A percentile compares a stretch with the other conserved stretches of the same genome.
Evolutionary conservation across 352 stramenopile genomes (phyloP).

Genomic region (Peronospora belbahrii): DNA sequence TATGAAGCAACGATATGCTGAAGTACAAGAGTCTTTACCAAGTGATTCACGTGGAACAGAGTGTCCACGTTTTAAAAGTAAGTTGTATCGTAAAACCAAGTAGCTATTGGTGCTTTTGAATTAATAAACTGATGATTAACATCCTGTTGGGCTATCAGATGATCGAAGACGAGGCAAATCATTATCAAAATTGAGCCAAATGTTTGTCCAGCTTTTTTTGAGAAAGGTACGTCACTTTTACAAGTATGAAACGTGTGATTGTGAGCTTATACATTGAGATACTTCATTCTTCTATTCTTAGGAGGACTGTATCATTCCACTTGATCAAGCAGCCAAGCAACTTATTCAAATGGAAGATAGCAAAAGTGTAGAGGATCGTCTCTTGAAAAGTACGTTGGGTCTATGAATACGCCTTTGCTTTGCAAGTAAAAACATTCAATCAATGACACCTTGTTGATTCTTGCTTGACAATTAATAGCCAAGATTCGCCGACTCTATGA

Average conservation of each 20-base stretch:
- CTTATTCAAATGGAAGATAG: slow-evolving; percentile 86
- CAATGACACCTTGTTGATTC: no score
- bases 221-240: slow-evolving; percentile 41
- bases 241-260: no score
- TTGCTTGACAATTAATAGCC: slow-evolving; percentile 39
- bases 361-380: slow-evolving; percentile 61
- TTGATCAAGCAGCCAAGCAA: slow-evolving; percentile 90
- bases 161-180: slow-evolving; percentile 76
- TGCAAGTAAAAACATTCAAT: no score
- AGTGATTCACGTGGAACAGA: slow-evolving; percentile 28
- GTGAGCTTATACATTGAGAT: not conserved
- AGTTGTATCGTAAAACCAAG: not conserved
- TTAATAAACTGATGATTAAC: no score
- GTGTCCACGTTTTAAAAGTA: slow-evolving; percentile 55
- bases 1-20: slow-evolving; percentile 33
- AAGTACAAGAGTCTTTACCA: slow-evolving; percentile 27
- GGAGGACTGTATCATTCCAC: slow-evolving; percentile 87
- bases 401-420: not conserved
- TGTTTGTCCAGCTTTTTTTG: slow-evolving; percentile 95
- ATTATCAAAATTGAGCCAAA: slow-evolving; percentile 88
- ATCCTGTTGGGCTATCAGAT: no score
- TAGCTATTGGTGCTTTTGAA: no score
- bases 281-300: slow-evolving; percentile 3
- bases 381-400: slow-evolving; percentile 66
- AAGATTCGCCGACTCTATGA: slow-evolving; percentile 96